Conservation (phyloP, 441 rosid genomes). For the Populus hybrid region DNA sequence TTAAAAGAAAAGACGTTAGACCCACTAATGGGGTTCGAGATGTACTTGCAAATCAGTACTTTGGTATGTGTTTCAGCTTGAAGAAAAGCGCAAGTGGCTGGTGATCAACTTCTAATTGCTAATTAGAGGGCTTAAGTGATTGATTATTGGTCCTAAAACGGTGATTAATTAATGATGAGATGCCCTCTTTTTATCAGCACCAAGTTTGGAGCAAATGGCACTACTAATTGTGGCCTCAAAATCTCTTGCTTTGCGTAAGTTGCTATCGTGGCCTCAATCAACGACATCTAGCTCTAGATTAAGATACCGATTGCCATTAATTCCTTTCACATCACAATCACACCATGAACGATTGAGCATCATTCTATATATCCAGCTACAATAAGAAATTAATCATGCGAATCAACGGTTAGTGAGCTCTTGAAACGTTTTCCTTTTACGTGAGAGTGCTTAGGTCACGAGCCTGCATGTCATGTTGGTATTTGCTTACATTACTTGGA, state of each 20-base stretch:
- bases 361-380: not conserved
- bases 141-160: slow-evolving; percentile 4
- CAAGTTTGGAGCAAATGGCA: slow-evolving; percentile 25
- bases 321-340: slow-evolving; percentile 6
- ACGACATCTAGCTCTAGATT: slow-evolving; percentile 9
- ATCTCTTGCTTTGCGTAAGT: slow-evolving; percentile 9
- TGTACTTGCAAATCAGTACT: not conserved
- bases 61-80: not conserved
- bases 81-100: not conserved
- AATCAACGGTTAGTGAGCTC: too few relatives aligned
- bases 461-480: not conserved
- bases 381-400: not conserved
- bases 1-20: not conserved
- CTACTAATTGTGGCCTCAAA: not conserved
- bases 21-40: slow-evolving; percentile 7
- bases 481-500: too few relatives aligned
- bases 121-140: slow-evolving; percentile 1
- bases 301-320: not conserved
- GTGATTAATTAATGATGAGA: slow-evolving; percentile 3
- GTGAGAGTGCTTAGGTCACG: slow-evolving; percentile 12
- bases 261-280: slow-evolving; percentile 30
- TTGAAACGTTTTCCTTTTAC: not conserved
- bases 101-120: not conserved
- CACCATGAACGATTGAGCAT: not conserved
- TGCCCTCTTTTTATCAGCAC: slow-evolving; percentile 19